Percentiles rank a stretch among this genome's conserved stretches.
These are phyloP conservation scores for Porcisia deanei DNA, from an alignment of 208 protist species.

Conservation along the genomic window DNA sequence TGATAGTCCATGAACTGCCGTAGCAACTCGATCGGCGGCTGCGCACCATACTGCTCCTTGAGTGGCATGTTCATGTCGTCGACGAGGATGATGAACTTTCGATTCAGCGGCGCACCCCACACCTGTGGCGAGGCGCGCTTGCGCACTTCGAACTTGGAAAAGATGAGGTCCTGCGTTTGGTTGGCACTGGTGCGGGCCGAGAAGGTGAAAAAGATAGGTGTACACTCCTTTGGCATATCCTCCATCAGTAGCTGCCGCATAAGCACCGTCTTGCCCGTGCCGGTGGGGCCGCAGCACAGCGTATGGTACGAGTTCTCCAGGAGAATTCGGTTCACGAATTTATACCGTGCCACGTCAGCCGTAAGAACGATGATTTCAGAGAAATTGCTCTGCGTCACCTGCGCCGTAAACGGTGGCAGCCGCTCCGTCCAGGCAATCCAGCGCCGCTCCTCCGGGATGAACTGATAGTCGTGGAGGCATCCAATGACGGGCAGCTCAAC, in stretches of 20 bases:
- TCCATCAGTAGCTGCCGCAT: conserved; percentile 95
- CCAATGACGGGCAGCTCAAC: conserved; percentile 91
- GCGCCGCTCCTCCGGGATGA: conserved; percentile 79
- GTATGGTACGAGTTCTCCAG: conserved; percentile 91
- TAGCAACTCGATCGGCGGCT: conserved; percentile 98
- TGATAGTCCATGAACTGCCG: conserved; percentile 98
- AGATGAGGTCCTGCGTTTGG: conserved; percentile 98
- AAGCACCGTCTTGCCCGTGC: conserved; percentile 98
- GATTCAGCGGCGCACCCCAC: conserved; percentile 97
- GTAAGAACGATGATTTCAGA: conserved; percentile 98
- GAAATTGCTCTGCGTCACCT: conserved; percentile 91
- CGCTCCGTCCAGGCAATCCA: conserved; percentile 96
- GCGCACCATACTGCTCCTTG: conserved; percentile 97
- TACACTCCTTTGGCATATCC: conserved; percentile 94
- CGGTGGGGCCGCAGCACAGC: conserved; percentile 97
- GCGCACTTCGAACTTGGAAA: conserved; percentile 96
- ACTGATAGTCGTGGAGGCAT: conserved; percentile 96
- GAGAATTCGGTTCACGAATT: conserved; percentile 94
- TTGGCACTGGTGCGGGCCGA: conserved; percentile 97
- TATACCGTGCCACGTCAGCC: conserved; percentile 96
- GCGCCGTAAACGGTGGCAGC: conserved; percentile 77
- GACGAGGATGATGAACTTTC: conserved; percentile 96
- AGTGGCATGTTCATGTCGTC: conserved; percentile 99
- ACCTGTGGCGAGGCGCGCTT: conserved; percentile 94
- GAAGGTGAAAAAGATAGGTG: conserved; percentile 97